Base-by-base conservation (phyloP, 2,329 filamentous ascomycete species). In the Rutstroemia sp. region DNA sequence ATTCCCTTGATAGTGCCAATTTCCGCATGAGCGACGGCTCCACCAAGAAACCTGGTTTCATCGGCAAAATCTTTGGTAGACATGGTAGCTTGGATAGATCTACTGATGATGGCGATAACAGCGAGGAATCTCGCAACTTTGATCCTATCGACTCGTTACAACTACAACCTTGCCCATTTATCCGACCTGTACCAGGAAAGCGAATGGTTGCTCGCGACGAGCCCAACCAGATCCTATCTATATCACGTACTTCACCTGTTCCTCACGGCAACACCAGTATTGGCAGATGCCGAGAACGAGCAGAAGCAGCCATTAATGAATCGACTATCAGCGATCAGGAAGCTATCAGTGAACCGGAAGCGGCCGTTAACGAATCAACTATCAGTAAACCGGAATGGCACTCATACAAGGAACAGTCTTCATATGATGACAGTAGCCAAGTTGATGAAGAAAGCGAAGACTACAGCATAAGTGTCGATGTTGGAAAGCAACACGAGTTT, bases 401-500 rank as follows among this genome's bases (percentile, higher is more conserved):
- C 18, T 34, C 27, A 37, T 14, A 41, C 49, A 12, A 41, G 21
- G 5, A 39, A 38, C 6, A 27, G 27, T 54, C 49, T 2, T 18
- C 25, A 23, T 23, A 53, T 9, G 34, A 47, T 47, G 42, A 52
- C 14, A 41, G n/a, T 18, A 45, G 18, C n/a, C n/a, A 39, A 30
- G 34, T 21, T 38, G 16, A 46, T 12, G 19, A 44, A 23, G 45
- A 47, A 46, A 25, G 12, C 9, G n/a, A 39, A 37, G 21, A 49
- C 1, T 44, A 25, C 3, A 52, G 27, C 25, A 30, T 23, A 6
- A 49, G 23, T 19, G 19, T 23, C 0, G 30, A 59, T 10, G 34
- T 34, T 38, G 34, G 48, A 49, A 46, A 59, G 10, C 58, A 63
- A 27, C 47, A 59, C 47, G 48, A 59, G 8, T 34, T 49, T 25